Evolutionary conservation across 108 stramenopile genomes (phyloP).

Genomic region (Conticribra guillardii): DNA sequence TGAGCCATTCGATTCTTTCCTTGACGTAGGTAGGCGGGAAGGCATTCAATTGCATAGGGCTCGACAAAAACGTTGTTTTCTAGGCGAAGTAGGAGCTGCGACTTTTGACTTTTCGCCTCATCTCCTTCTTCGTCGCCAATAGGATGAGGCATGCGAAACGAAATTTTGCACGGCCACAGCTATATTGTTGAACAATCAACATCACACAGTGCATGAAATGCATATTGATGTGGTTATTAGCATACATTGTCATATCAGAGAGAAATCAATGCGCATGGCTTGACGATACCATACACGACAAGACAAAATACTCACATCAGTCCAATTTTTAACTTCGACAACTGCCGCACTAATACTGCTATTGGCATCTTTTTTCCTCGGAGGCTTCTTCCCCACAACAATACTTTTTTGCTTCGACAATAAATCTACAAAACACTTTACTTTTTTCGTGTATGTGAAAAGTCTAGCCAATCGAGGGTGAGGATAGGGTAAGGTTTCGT

Average conservation of each 20-base stretch:
- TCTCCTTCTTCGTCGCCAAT: neutral
- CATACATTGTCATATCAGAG: too few relatives aligned
- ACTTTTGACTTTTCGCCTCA: neutral
- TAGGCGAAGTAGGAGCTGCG: conserved; percentile 10
- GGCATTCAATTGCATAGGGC: conserved; percentile 25
- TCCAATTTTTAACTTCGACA: conserved; percentile 10
- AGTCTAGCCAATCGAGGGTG: conserved; percentile 9
- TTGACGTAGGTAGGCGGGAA: conserved; percentile 22
- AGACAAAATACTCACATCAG: too few relatives aligned
- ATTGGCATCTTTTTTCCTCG: neutral
- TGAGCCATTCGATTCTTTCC: conserved; percentile 16
- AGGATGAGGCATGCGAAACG: conserved; percentile 22
- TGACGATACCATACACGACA: conserved; percentile 23
- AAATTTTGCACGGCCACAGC: conserved; percentile 33
- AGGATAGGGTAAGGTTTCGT: conserved; percentile 21
- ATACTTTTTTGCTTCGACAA: conserved; percentile 12
- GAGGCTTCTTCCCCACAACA: neutral
- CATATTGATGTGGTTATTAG: too few relatives aligned
- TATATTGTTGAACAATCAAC: too few relatives aligned
- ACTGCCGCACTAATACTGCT: neutral
- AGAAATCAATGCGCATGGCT: conserved; percentile 4
- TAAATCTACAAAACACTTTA: conserved; percentile 20
- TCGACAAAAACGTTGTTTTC: conserved; percentile 32
- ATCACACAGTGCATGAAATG: too few relatives aligned
- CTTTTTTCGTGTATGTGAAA: conserved; percentile 26